These are phyloP conservation scores for Rhynchosporium agropyri DNA, from an alignment of 2,329 filamentous ascomycete species.

Conservation along the genomic window DNA sequence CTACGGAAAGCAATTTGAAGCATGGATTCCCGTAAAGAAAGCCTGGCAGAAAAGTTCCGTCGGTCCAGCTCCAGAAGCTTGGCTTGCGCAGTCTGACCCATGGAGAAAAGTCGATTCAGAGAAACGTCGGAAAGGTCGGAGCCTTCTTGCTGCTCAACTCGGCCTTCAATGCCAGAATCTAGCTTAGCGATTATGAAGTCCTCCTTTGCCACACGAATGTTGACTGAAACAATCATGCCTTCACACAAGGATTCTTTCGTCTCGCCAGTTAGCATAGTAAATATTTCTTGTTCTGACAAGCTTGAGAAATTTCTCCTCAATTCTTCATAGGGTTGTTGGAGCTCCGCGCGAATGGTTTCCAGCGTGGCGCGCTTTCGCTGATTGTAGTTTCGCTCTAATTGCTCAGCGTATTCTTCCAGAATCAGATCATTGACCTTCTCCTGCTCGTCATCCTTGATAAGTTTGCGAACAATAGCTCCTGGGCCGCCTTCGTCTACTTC, in stretches of 20 bases:
- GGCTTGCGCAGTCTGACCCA: slow-evolving; percentile 83
- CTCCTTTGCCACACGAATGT: slow-evolving; percentile 83
- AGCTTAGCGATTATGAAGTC: slow-evolving; percentile 93
- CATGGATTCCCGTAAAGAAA: slow-evolving; percentile 82
- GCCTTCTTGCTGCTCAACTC: slow-evolving; percentile 80
- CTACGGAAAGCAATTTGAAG: slow-evolving; percentile 73
- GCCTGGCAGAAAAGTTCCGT: slow-evolving; percentile 79
- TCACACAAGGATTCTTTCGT: slow-evolving; percentile 80
- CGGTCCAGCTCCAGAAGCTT: slow-evolving; percentile 88
- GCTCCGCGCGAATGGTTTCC: slow-evolving; percentile 92
- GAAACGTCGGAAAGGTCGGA: slow-evolving; percentile 69
- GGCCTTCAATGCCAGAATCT: slow-evolving; percentile 91
- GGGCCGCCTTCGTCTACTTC: slow-evolving; percentile 89
- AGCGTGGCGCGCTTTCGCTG: slow-evolving; percentile 94
- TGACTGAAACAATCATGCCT: slow-evolving; percentile 91
- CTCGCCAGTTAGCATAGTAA: slow-evolving; percentile 96
- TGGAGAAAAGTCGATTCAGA: slow-evolving; percentile 72
- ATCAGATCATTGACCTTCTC: slow-evolving; percentile 96
- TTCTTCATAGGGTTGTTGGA: slow-evolving; percentile 93
- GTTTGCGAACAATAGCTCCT: slow-evolving; percentile 87
- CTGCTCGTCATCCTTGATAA: slow-evolving; percentile 92
- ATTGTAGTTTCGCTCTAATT: slow-evolving; percentile 89
- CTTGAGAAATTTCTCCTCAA: slow-evolving; percentile 77
- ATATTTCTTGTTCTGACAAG: slow-evolving; percentile 76
- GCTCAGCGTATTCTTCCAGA: slow-evolving; percentile 94